These are phyloP conservation scores for Violaceomyces palustris DNA, from an alignment of 1,284 basidiomycete species.

Conservation along the genomic window DNA sequence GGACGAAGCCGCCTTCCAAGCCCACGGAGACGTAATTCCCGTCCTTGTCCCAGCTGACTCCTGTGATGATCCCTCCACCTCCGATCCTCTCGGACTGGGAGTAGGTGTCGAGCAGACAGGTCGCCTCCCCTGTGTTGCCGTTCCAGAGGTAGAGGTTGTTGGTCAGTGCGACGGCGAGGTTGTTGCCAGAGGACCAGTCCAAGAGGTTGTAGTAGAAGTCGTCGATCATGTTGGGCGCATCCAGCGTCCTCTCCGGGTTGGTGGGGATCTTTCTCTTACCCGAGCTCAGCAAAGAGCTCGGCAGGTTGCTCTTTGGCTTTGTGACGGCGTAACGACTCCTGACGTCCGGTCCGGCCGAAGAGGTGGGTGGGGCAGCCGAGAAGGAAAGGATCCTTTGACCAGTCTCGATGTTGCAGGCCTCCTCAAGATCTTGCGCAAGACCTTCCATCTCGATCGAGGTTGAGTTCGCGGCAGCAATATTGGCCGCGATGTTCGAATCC, in stretches of 20 bases:
- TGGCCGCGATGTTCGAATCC: constrained; percentile 28
- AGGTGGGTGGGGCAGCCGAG: constrained; percentile 53
- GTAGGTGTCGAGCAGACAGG: constrained; percentile 58
- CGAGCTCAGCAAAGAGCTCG: constrained; percentile 42
- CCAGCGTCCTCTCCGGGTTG: constrained; percentile 81
- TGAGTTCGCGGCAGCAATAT: constrained; percentile 31
- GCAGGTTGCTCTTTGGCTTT: constrained; percentile 39
- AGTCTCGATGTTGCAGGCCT: constrained; percentile 50
- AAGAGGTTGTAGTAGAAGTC: constrained; percentile 97
- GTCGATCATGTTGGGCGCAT: constrained; percentile 88
- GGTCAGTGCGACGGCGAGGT: constrained; percentile 53
- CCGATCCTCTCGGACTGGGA: constrained; percentile 46
- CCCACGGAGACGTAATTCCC: constrained; percentile 83
- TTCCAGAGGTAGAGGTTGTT: constrained; percentile 62
- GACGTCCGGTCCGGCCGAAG: constrained; percentile 51
- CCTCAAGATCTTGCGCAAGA: no score
- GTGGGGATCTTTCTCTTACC: constrained; percentile 73
- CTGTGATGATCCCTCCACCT: constrained; percentile 60
- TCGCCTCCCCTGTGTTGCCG: constrained; percentile 79
- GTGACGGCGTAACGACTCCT: constrained; percentile 40
- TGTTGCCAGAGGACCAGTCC: constrained; percentile 80
- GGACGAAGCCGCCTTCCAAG: constrained; percentile 76
- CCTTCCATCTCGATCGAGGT: constrained; percentile 37
- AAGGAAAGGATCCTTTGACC: constrained; percentile 55
- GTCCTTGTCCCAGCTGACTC: constrained; percentile 80